phyloP scores from a whole-genome alignment of 352 stramenopile species.

The Blastocystis sp. region DNA sequence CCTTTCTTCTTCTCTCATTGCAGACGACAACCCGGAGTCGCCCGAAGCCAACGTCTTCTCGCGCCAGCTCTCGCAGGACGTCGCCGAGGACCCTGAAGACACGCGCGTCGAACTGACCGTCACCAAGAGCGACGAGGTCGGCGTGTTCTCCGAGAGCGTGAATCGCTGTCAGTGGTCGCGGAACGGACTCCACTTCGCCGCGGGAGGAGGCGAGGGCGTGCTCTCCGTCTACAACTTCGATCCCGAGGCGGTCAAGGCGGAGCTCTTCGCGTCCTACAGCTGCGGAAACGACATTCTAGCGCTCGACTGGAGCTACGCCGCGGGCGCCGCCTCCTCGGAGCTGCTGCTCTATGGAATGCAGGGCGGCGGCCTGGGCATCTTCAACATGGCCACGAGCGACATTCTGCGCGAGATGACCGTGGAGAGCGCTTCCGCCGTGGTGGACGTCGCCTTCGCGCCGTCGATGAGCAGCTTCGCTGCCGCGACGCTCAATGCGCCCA shows the following conservation, averaged over 20 bases:
- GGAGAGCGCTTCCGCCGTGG: background rate
- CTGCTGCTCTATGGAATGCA: constrained; percentile 8
- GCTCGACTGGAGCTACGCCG: constrained; percentile 12
- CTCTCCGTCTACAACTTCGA: constrained; percentile 7
- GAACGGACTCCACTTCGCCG: constrained; percentile 11
- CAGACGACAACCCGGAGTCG: background rate
- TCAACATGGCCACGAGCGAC: background rate
- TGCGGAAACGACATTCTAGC: constrained; percentile 38
- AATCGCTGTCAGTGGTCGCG: constrained; percentile 41
- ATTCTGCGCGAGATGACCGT: background rate
- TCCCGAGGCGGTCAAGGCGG: background rate
- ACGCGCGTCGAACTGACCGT: background rate
- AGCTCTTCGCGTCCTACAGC: background rate
- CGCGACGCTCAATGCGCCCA: background rate
- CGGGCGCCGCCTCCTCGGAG: background rate
- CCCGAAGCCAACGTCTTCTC: background rate
- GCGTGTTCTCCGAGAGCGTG: constrained; percentile 38
- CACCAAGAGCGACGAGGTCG: background rate
- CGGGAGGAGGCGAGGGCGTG: constrained; percentile 29
- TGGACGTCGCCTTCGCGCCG: constrained; percentile 21
- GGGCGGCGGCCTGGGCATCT: background rate
- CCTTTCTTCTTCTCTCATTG: background rate
- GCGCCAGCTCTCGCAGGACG: background rate
- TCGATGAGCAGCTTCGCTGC: background rate
- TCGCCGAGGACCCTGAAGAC: background rate